Conservation (phyloP, 768 basidiomycete genomes). For the Suillus luteus region DNA sequence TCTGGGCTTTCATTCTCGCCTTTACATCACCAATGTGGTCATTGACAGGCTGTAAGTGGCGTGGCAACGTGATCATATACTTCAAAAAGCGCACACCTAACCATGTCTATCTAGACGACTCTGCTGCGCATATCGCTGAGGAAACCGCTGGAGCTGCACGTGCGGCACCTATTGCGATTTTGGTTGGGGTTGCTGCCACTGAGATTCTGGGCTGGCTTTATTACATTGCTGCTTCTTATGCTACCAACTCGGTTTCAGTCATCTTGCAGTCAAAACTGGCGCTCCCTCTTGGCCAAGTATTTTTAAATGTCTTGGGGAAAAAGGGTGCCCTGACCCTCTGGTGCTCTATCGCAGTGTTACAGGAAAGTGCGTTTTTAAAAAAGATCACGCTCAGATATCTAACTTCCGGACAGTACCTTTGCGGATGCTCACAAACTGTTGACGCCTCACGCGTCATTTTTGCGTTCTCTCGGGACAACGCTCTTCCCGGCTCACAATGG, state of each 20-base stretch:
- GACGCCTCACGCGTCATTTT: conserved; percentile 51
- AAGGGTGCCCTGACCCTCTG: conserved; percentile 46
- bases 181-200: conserved; percentile 42
- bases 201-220: conserved; percentile 44
- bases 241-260: conserved; percentile 39
- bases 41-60: conserved; percentile 25
- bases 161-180: conserved; percentile 47
- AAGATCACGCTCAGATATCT: background rate
- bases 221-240: conserved; percentile 46
- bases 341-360: conserved; percentile 45
- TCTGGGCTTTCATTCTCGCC: conserved; percentile 27
- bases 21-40: conserved; percentile 32
- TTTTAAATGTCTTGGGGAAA: conserved; percentile 40
- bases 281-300: conserved; percentile 45
- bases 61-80: background rate
- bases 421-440: conserved; percentile 47
- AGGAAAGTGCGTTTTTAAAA: conserved; percentile 30
- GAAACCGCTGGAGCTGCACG: conserved; percentile 45
- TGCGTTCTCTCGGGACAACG: conserved; percentile 43
- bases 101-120: conserved; percentile 39
- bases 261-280: conserved; percentile 36
- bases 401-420: conserved; percentile 35
- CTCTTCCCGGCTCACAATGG: conserved; percentile 39
- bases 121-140: conserved; percentile 49
- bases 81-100: background rate